A percentile compares a stretch with the other conserved stretches of the same genome.
Evolutionary conservation across 2,329 filamentous ascomycete species (phyloP).

Genomic region (Colletotrichum tropicale): DNA sequence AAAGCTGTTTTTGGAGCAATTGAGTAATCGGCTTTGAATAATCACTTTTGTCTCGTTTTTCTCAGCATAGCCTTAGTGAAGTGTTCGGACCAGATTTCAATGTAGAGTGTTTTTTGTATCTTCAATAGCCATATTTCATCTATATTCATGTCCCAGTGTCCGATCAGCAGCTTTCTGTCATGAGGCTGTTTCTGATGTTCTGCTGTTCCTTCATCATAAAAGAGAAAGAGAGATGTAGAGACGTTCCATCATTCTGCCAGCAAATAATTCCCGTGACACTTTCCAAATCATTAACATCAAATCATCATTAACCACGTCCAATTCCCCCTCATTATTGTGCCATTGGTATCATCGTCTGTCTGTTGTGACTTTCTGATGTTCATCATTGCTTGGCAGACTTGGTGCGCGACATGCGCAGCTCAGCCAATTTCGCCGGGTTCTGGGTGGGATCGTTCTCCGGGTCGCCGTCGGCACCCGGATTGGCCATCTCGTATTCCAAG

Average conservation of each 20-base stretch:
- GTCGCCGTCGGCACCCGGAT: slow-evolving; percentile 50
- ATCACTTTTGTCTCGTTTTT: too few species aligned
- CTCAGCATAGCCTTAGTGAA: not conserved
- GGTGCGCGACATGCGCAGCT: slow-evolving; percentile 18
- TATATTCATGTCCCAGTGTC: not conserved
- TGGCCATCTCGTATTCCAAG: slow-evolving; percentile 48
- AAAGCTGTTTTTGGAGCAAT: slow-evolving; percentile 35
- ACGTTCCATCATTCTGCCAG: not conserved
- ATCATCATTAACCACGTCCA: slow-evolving; percentile 6
- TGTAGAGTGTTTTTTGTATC: not conserved
- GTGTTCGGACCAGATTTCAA: not conserved
- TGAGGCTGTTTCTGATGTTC: not conserved
- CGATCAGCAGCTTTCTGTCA: not conserved
- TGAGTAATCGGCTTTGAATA: slow-evolving; percentile 35
- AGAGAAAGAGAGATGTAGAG: not conserved
- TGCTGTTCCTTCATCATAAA: not conserved
- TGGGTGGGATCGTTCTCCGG: slow-evolving; percentile 45
- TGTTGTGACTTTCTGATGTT: not conserved
- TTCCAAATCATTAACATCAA: not conserved
- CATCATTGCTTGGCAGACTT: slow-evolving; percentile 10
- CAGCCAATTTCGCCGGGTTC: slow-evolving; percentile 44
- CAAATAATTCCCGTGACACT: not conserved
- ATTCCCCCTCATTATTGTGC: slow-evolving; percentile 4
- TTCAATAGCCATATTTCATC: not conserved
- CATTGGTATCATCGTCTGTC: not conserved